Evolutionary conservation across 805 yeast species (phyloP).

Genomic region (Barnettozyma sucrosica): DNA sequence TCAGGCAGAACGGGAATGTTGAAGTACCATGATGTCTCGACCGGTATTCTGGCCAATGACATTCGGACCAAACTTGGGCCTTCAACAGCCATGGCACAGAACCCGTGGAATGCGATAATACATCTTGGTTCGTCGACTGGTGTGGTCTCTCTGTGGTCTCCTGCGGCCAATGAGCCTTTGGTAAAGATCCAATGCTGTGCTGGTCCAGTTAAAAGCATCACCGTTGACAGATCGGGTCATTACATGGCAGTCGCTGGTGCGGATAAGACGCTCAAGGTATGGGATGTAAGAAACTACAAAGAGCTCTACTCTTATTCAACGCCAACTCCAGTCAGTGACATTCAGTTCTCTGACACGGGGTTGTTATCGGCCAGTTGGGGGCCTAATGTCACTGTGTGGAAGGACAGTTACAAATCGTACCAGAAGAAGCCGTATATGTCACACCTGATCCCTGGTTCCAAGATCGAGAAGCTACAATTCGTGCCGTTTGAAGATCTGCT

Average conservation of each 20-base stretch:
- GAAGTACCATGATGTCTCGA: conserved; percentile 91
- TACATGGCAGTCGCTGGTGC: conserved; percentile 93
- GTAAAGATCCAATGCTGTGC: conserved; percentile 68
- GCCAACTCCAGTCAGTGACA: conserved; percentile 81
- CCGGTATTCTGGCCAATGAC: conserved; percentile 83
- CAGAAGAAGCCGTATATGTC: conserved; percentile 89
- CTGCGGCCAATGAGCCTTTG: conserved; percentile 77
- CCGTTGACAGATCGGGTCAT: conserved; percentile 85
- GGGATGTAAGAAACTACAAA: conserved; percentile 87
- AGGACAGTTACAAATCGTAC: conserved; percentile 64
- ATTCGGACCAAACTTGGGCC: conserved; percentile 86
- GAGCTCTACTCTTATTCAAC: conserved; percentile 57
- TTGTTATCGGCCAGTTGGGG: conserved; percentile 91
- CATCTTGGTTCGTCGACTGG: conserved; percentile 94
- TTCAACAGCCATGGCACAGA: conserved; percentile 79
- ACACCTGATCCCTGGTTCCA: conserved; percentile 76
- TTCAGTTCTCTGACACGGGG: conserved; percentile 83
- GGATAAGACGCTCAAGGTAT: conserved; percentile 76
- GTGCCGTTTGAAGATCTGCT: conserved; percentile 97
- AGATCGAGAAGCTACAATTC: conserved; percentile 58
- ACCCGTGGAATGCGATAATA: conserved; percentile 93
- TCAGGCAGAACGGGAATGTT: conserved; percentile 87
- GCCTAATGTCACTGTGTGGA: conserved; percentile 92
- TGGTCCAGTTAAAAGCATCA: conserved; percentile 83
- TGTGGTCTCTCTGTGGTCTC: conserved; percentile 90